Conservation (phyloP, 768 basidiomycete species). For the Tubosaeta sp. region DNA sequence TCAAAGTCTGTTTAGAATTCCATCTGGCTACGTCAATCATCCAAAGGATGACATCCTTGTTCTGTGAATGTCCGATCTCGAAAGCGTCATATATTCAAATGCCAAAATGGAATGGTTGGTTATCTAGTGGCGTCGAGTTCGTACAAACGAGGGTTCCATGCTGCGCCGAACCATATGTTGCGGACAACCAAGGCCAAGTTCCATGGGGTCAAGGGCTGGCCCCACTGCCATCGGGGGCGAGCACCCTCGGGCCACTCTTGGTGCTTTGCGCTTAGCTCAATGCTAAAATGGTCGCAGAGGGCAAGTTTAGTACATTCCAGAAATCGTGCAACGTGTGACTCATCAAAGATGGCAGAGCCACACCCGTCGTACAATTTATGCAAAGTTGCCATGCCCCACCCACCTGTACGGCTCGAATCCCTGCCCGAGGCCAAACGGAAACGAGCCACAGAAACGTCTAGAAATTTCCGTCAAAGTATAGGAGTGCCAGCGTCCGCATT, state of each 20-base stretch:
- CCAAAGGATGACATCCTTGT: constrained; percentile 5
- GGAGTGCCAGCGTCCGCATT: constrained; percentile 17
- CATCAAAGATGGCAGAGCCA: constrained; percentile 16
- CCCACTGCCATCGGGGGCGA: constrained; percentile 10
- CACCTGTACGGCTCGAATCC: constrained; percentile 21
- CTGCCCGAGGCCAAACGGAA: constrained; percentile 12
- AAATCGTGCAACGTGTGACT: constrained; percentile 24
- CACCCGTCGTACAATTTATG: constrained; percentile 8
- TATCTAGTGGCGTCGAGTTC: constrained; percentile 28
- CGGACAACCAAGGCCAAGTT: constrained; percentile 5
- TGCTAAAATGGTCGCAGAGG: constrained; percentile 8
- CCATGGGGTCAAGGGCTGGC: constrained; percentile 28
- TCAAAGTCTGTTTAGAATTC: constrained; percentile 18
- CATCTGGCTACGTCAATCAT: constrained; percentile 17
- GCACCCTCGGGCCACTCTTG: constrained; percentile 9
- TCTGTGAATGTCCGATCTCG: constrained; percentile 28
- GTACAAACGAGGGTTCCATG: constrained; percentile 16
- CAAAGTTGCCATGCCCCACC: constrained; percentile 21
- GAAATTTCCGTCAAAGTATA: constrained; percentile 24
- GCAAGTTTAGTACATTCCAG: constrained; percentile 16
- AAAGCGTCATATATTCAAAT: constrained; percentile 16
- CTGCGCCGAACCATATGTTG: constrained; percentile 15
- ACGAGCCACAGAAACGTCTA: constrained; percentile 9
- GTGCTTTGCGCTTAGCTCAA: constrained; percentile 20
- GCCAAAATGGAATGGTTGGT: constrained; percentile 12